A percentile compares a stretch with the other conserved stretches of the same genome.
These are phyloP conservation scores for Malania oleifera DNA, from an alignment of 164 flowering plant genomes.

Conservation along the genomic window DNA sequence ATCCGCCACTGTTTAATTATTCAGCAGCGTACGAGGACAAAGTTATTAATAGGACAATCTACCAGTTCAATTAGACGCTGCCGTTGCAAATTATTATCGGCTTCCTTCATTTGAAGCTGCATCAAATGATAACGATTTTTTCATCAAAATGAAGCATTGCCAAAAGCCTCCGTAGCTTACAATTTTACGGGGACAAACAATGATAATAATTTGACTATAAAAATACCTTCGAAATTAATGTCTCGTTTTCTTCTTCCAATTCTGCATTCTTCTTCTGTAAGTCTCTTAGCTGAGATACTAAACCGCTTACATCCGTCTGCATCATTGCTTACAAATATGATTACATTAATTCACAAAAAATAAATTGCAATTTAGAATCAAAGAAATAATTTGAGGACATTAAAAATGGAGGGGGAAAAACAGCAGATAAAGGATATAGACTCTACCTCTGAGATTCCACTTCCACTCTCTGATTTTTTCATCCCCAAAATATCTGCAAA, in stretches of 20 bases:
- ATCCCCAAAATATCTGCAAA: slow-evolving; percentile 37
- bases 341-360: background rate
- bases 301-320: slow-evolving; percentile 65
- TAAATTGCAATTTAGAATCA: background rate
- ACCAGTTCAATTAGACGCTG: slow-evolving; percentile 76
- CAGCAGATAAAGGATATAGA: background rate
- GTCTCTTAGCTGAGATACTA: slow-evolving; percentile 62
- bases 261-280: slow-evolving; percentile 56
- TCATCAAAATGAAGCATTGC: slow-evolving; percentile 6
- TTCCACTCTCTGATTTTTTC: slow-evolving; percentile 57
- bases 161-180: no score
- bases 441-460: slow-evolving; percentile 62
- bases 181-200: no score
- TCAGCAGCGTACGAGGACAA: no score
- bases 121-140: slow-evolving; percentile 9
- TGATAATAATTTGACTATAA: no score
- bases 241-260: slow-evolving; percentile 60
- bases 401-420: background rate
- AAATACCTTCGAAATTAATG: slow-evolving; percentile 46
- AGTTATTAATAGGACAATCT: background rate
- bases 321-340: background rate
- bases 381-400: background rate
- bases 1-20: no score
- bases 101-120: slow-evolving; percentile 63
- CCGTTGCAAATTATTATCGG: slow-evolving; percentile 46